phyloP scores from a whole-genome alignment of 768 basidiomycete species.

The Trametes cubensis region DNA sequence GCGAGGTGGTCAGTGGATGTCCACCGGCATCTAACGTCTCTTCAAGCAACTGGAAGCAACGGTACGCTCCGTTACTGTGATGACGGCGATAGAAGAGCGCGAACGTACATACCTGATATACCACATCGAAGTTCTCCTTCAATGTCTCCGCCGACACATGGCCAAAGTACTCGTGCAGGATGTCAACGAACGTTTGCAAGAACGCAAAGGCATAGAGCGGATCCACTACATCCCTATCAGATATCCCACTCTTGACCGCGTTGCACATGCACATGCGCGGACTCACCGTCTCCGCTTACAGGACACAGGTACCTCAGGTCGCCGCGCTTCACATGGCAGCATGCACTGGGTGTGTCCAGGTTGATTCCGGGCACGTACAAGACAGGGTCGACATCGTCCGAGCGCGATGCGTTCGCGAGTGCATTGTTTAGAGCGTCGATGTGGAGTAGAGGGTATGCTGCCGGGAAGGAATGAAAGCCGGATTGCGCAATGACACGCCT shows the following conservation, averaged over 20 bases:
- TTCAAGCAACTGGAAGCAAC: constrained; percentile 70
- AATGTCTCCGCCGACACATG: constrained; percentile 77
- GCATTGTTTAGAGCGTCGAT: constrained; percentile 84
- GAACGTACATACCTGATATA: constrained; percentile 73
- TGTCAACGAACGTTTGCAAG: constrained; percentile 80
- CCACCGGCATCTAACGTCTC: constrained; percentile 95
- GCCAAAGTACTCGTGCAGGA: constrained; percentile 86
- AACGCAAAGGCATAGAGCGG: constrained; percentile 90
- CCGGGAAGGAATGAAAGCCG: constrained; percentile 76
- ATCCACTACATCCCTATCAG: constrained; percentile 58
- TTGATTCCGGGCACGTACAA: constrained; percentile 61
- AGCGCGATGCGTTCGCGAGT: constrained; percentile 54
- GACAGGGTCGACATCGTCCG: constrained; percentile 71
- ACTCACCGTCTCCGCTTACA: constrained; percentile 82
- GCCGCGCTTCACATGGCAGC: constrained; percentile 79
- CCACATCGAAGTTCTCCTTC: constrained; percentile 92
- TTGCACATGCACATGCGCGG: neutral
- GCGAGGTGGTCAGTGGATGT: constrained; percentile 88
- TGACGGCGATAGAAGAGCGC: neutral
- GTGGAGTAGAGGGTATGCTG: constrained; percentile 82
- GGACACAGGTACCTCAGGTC: constrained; percentile 81
- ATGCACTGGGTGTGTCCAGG: constrained; percentile 61
- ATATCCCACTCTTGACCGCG: neutral
- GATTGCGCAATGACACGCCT: constrained; percentile 80
- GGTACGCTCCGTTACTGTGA: neutral